Evolutionary conservation across 768 basidiomycete species (phyloP).

Genomic region (Agaricus blazei): DNA sequence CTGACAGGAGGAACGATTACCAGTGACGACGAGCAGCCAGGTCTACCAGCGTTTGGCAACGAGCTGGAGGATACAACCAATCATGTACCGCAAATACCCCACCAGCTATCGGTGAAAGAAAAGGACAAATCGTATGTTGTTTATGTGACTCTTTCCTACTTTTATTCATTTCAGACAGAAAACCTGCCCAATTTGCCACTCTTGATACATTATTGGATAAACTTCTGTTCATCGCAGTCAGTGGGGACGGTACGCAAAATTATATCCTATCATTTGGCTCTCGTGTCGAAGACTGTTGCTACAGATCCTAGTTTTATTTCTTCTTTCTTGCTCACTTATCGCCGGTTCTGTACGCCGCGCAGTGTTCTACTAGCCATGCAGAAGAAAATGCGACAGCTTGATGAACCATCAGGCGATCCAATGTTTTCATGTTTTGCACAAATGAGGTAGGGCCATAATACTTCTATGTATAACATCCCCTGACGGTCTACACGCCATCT

Average conservation of each 20-base stretch:
- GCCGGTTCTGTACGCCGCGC: slow-evolving; percentile 76
- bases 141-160: neutral
- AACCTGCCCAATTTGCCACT: slow-evolving; percentile 68
- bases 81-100: slow-evolving; percentile 12
- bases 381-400: slow-evolving; percentile 76
- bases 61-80: neutral
- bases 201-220: slow-evolving; percentile 80
- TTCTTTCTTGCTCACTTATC: slow-evolving; percentile 80
- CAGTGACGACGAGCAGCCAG: slow-evolving; percentile 7
- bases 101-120: slow-evolving; percentile 23
- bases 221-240: slow-evolving; percentile 75
- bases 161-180: slow-evolving; percentile 18
- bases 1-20: neutral
- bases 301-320: slow-evolving; percentile 72
- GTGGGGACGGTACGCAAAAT: slow-evolving; percentile 65
- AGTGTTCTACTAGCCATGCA: slow-evolving; percentile 83
- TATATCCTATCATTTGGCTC: too few species aligned
- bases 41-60: neutral
- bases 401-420: slow-evolving; percentile 67
- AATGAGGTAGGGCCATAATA: slow-evolving; percentile 54
- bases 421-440: slow-evolving; percentile 87
- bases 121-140: slow-evolving; percentile 50
- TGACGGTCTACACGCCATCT: slow-evolving; percentile 4
- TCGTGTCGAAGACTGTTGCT: too few species aligned
- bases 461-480: neutral